A percentile compares a stretch with the other conserved stretches of the same genome.
Evolutionary conservation across 2,329 filamentous ascomycete species (phyloP).

Genomic region (Phaeoacremonium minimum): DNA sequence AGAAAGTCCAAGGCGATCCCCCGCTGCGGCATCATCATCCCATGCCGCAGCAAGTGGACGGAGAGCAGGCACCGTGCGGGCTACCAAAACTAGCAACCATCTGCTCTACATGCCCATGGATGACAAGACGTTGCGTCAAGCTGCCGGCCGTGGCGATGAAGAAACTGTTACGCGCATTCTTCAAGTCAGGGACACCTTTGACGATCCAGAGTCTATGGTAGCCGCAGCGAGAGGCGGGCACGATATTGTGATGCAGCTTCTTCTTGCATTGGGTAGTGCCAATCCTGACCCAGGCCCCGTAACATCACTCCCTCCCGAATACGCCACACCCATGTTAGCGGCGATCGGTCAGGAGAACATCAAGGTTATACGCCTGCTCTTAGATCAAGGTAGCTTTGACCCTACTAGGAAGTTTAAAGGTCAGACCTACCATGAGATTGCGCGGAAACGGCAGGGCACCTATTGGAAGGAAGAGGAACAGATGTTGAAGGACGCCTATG

Average conservation of each 20-base stretch:
- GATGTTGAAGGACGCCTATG: slow-evolving; percentile 71
- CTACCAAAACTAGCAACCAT: slow-evolving; percentile 62
- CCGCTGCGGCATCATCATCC: slow-evolving; percentile 31
- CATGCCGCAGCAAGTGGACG: slow-evolving; percentile 33
- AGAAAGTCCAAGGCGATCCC: slow-evolving; percentile 56
- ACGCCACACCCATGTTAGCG: slow-evolving; percentile 87
- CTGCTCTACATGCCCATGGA: slow-evolving; percentile 60
- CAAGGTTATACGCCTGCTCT: slow-evolving; percentile 74
- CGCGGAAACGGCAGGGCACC: slow-evolving; percentile 75
- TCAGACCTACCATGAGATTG: slow-evolving; percentile 82
- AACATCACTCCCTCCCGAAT: slow-evolving; percentile 56
- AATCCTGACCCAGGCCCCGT: slow-evolving; percentile 67
- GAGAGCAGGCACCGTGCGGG: slow-evolving; percentile 50
- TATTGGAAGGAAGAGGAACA: slow-evolving; percentile 88
- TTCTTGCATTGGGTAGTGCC: slow-evolving; percentile 63
- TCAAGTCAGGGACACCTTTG: slow-evolving; percentile 55
- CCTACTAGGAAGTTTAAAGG: slow-evolving; percentile 74
- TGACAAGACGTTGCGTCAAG: slow-evolving; percentile 55
- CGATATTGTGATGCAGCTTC: slow-evolving; percentile 76
- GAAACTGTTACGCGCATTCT: slow-evolving; percentile 58
- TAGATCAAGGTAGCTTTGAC: slow-evolving; percentile 75
- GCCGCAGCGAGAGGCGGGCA: slow-evolving; percentile 91
- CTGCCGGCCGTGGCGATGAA: slow-evolving; percentile 57
- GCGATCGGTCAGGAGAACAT: slow-evolving; percentile 88
- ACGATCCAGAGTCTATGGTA: slow-evolving; percentile 83